Base-by-base conservation (phyloP, 2,329 filamentous ascomycete species). In the Fusarium anthophilum region DNA sequence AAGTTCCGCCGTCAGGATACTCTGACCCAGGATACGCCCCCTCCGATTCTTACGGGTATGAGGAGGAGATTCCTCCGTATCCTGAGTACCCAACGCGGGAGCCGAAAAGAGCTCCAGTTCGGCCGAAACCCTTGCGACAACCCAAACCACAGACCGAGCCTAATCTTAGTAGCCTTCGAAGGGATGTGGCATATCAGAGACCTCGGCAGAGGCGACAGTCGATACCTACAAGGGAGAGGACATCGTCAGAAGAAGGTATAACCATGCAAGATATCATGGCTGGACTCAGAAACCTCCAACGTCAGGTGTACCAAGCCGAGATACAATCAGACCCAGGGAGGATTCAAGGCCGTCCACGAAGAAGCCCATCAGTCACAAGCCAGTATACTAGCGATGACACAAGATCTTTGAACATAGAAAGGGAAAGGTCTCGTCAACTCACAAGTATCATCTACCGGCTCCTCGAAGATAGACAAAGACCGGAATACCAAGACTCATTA, bases 241-340 rank as follows among this genome's bases (percentile, higher is more conserved):
- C n/a, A 1, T 43, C 48, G 3, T 10, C 56, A 32, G 13, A 39
- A 2, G 48, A 55, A 11, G 24, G 41, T 1, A 38, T 28, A 13
- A 63, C 43, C 1, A 35, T 63, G 24, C 4, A n/a, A 17, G 24
- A 63, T 5, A 41, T 69, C 7, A 24, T 69, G 26, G 30, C 48
- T 7, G 43, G 51, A 17, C 26, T 69, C 2, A 48, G 41, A 44
- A 32, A 32, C 3, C 56, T 69, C 2, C 38, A 50, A n/a, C 60
- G 30, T 10, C 41, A 63, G 14, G 24, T 69, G 0, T 44, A 63
- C 24, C 45, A 53, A 14, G 48, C 41, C 3, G 66, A 69, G 5
- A 51, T 63, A 11, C 24, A 61, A 44, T 69, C 66, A 1, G 65
- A 67, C 17, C 64, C 64, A 5, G 66, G 66, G 2, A 50, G 43